Evolutionary conservation across 2,329 filamentous ascomycete genomes (phyloP).

Genomic region (Chaetomium sp.): DNA sequence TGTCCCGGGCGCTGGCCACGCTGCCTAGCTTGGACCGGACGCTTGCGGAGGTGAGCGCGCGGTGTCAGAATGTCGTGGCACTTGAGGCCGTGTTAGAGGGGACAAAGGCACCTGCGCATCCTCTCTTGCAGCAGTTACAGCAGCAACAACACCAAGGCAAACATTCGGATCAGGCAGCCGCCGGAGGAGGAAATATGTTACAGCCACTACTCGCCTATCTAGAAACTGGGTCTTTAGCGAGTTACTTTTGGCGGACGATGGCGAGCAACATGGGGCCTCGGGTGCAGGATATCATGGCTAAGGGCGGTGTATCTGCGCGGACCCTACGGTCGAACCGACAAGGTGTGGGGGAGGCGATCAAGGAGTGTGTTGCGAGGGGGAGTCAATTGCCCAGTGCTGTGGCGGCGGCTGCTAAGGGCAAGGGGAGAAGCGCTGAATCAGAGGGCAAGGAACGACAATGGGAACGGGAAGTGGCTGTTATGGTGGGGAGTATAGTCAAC

Average conservation of each 20-base stretch:
- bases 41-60: slow-evolving; percentile 70
- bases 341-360: slow-evolving; percentile 67
- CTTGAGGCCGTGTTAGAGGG: slow-evolving; percentile 69
- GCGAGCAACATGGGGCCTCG: slow-evolving; percentile 68
- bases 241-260: slow-evolving; percentile 89
- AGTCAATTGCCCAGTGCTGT: slow-evolving; percentile 59
- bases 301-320: slow-evolving; percentile 77
- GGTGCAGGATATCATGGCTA: slow-evolving; percentile 76
- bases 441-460: slow-evolving; percentile 45
- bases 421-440: slow-evolving; percentile 35
- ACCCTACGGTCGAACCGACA: slow-evolving; percentile 72
- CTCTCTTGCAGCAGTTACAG: slow-evolving; percentile 43
- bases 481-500: slow-evolving; percentile 77
- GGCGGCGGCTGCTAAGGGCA: slow-evolving; percentile 35
- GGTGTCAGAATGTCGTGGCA: slow-evolving; percentile 88
- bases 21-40: slow-evolving; percentile 77
- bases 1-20: slow-evolving; percentile 70
- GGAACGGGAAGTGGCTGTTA: slow-evolving; percentile 90
- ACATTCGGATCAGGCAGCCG: slow-evolving; percentile 6
- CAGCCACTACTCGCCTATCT: slow-evolving; percentile 68
- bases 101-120: slow-evolving; percentile 62
- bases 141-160: slow-evolving; percentile 1
- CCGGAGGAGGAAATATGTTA: slow-evolving; percentile 47
- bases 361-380: slow-evolving; percentile 76
- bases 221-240: slow-evolving; percentile 79